These are phyloP conservation scores for Neopestalotiopsis rosae DNA, from an alignment of 2,329 filamentous ascomycete species.

Conservation along the genomic window DNA sequence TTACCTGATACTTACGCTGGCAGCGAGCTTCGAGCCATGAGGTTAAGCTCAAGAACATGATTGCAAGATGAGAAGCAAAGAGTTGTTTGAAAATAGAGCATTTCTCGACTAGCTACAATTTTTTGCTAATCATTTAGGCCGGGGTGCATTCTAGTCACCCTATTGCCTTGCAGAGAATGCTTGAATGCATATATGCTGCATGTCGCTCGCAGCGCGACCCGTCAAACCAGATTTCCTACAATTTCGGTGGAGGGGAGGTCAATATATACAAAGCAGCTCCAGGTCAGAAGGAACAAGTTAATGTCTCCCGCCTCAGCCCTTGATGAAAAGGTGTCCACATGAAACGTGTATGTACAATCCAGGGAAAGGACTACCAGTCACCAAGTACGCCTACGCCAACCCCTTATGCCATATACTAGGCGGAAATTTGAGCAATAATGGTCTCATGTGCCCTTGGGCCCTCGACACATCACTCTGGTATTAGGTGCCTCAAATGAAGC, in stretches of 20 bases:
- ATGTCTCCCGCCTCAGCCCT: conserved; percentile 28
- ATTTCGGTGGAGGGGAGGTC: not conserved
- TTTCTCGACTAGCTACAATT: conserved; percentile 18
- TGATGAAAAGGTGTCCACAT: conserved; percentile 26
- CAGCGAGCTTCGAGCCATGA: not conserved
- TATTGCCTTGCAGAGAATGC: conserved; percentile 11
- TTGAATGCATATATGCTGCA: conserved; percentile 9
- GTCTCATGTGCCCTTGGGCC: conserved; percentile 28
- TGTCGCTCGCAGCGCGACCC: not conserved
- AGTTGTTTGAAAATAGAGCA: not conserved
- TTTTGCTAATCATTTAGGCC: conserved; percentile 15
- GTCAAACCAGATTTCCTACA: not conserved
- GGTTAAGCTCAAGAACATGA: not conserved
- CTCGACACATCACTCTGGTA: conserved; percentile 16
- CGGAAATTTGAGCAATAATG: conserved; percentile 22
- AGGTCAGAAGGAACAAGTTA: conserved; percentile 27
- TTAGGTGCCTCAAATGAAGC: conserved; percentile 14
- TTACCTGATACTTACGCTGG: not conserved
- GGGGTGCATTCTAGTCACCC: conserved; percentile 10
- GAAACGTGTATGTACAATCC: conserved; percentile 19
- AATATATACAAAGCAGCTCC: conserved; percentile 14
- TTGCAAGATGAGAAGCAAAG: not conserved
- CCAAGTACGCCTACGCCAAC: conserved; percentile 19
- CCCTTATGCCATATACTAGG: conserved; percentile 21
- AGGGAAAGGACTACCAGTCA: conserved; percentile 20